A percentile compares a stretch with the other conserved stretches of the same genome.
phyloP scores from a whole-genome alignment of 805 yeast genomes.

The Peterozyma xylosa region DNA sequence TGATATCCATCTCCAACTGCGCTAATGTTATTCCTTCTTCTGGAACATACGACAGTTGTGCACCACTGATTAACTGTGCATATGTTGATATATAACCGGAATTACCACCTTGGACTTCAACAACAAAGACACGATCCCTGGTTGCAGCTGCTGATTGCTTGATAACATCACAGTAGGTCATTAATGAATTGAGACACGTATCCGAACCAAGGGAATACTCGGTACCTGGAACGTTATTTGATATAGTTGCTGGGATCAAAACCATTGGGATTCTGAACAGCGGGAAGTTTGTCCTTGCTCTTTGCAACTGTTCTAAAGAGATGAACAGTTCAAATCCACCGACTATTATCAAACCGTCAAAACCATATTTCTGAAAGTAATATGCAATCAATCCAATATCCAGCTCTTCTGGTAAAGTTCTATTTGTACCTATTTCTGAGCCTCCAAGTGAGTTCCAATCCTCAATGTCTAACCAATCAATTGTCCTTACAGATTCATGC shows the following conservation, averaged over 20 bases:
- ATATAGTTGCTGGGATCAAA: constrained; percentile 71
- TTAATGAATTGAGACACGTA: constrained; percentile 64
- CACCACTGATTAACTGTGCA: constrained; percentile 64
- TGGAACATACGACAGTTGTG: constrained; percentile 70
- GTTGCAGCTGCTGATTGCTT: constrained; percentile 76
- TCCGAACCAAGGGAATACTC: constrained; percentile 74
- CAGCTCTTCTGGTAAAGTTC: constrained; percentile 57
- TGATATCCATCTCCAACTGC: constrained; percentile 59
- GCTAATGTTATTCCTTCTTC: constrained; percentile 58
- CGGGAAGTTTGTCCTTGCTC: constrained; percentile 54
- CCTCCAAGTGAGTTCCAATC: constrained; percentile 76
- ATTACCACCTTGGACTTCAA: constrained; percentile 82
- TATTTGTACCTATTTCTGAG: constrained; percentile 75
- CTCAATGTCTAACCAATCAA: constrained; percentile 63
- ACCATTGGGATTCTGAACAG: constrained; percentile 74
- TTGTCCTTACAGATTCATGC: constrained; percentile 51
- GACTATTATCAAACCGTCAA: constrained; percentile 65
- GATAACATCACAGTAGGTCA: constrained; percentile 70
- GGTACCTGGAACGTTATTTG: constrained; percentile 78
- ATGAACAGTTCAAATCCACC: constrained; percentile 81
- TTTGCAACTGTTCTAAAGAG: constrained; percentile 61
- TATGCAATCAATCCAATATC: constrained; percentile 69
- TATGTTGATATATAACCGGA: constrained; percentile 72
- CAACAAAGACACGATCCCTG: constrained; percentile 71
- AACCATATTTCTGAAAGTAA: constrained; percentile 57